These are phyloP conservation scores for Trametes meyenii DNA, from an alignment of 768 basidiomycete genomes.

Conservation along the genomic window DNA sequence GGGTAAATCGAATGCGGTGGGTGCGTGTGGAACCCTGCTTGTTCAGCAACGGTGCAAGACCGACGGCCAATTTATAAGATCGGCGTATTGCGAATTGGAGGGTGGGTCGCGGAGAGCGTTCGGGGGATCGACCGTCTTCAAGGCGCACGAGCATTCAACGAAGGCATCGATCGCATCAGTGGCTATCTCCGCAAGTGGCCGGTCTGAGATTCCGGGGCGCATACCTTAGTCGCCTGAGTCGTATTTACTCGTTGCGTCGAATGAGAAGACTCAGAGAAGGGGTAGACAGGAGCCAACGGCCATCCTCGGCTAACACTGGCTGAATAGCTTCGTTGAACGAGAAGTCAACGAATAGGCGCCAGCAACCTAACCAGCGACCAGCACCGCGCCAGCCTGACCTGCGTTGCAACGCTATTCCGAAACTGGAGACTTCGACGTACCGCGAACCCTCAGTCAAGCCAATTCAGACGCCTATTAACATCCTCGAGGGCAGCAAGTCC, in stretches of 20 bases:
- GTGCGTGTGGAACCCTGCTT: background rate
- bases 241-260: background rate
- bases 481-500: too few species aligned
- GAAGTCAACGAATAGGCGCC: too few species aligned
- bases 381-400: too few species aligned
- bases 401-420: too few species aligned
- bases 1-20: background rate
- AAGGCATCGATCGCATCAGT: background rate
- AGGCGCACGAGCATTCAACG: background rate
- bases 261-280: background rate
- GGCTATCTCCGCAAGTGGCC: background rate
- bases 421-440: too few species aligned
- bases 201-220: too few species aligned
- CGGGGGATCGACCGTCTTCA: background rate
- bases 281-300: background rate
- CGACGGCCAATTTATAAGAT: background rate
- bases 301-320: too few species aligned
- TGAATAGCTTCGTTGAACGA: too few species aligned
- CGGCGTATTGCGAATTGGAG: background rate
- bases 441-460: too few species aligned
- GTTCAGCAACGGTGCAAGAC: background rate
- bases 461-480: too few species aligned
- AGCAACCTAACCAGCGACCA: too few species aligned
- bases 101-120: background rate
- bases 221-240: too few species aligned